A percentile compares a stretch with the other conserved stretches of the same genome.
phyloP scores from a whole-genome alignment of 768 basidiomycete genomes.

The Cystobasidium tubakii region DNA sequence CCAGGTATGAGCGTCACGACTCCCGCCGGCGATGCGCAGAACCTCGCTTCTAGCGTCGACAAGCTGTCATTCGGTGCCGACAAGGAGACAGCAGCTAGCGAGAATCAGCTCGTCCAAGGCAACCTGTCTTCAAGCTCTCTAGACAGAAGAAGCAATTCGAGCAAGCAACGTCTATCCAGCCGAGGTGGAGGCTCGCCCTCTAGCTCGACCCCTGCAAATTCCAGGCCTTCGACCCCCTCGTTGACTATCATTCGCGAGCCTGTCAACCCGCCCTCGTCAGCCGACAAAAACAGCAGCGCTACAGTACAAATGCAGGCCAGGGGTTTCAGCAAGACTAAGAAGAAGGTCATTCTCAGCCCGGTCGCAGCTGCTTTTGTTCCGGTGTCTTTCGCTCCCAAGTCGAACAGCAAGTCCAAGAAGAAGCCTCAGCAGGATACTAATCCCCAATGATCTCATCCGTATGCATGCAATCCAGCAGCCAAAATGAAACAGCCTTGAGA shows the following conservation, averaged over 20 bases:
- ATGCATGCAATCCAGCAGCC: too few relatives aligned
- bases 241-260: constrained; percentile 25
- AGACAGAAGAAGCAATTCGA: neutral
- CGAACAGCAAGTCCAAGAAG: neutral
- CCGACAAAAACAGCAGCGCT: constrained; percentile 1
- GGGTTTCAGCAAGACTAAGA: constrained; percentile 16
- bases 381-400: neutral
- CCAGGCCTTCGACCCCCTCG: neutral
- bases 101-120: neutral
- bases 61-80: neutral
- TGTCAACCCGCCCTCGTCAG: constrained; percentile 25
- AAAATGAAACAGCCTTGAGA: too few relatives aligned
- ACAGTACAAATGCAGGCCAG: constrained; percentile 10
- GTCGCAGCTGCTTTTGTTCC: constrained; percentile 14
- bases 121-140: neutral
- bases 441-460: too few relatives aligned
- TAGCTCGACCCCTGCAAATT: neutral
- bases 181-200: neutral
- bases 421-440: neutral
- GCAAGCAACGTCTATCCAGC: neutral
- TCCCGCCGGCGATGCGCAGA: neutral
- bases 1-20: neutral
- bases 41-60: neutral
- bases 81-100: neutral
- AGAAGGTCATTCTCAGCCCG: constrained; percentile 9